A percentile compares a stretch with the other conserved stretches of the same genome.
Conservation (phyloP, 2,329 filamentous ascomycete species). For the Chaetomiaceae sp. region DNA sequence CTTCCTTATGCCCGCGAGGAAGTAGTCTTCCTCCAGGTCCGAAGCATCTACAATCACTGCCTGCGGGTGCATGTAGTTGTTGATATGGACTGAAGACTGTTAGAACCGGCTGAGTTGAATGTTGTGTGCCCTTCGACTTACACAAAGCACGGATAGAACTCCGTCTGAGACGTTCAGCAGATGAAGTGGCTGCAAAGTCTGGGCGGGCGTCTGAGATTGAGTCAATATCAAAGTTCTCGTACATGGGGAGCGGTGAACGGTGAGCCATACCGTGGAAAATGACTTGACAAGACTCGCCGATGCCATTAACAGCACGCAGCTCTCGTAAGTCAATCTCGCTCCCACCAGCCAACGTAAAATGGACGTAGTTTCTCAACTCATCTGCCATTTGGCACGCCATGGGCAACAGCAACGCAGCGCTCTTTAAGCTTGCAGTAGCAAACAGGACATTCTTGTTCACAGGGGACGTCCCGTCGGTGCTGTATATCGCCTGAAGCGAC, state of each 20-base stretch:
- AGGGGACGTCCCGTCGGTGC: constrained; percentile 45
- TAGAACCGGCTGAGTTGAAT: background rate
- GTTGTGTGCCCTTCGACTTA: constrained; percentile 32
- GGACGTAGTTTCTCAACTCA: constrained; percentile 67
- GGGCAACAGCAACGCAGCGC: constrained; percentile 68
- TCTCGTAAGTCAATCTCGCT: constrained; percentile 65
- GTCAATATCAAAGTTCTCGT: constrained; percentile 17
- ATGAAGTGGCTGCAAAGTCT: constrained; percentile 66
- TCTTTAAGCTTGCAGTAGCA: constrained; percentile 68
- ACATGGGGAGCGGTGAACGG: background rate
- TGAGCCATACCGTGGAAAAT: constrained; percentile 49
- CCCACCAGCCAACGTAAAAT: constrained; percentile 74
- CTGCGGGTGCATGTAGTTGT: constrained; percentile 71
- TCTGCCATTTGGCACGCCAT: constrained; percentile 82
- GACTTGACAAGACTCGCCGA: constrained; percentile 66
- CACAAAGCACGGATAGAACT: constrained; percentile 62
- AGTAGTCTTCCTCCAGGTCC: constrained; percentile 62
- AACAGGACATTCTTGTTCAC: constrained; percentile 73
- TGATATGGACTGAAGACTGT: constrained; percentile 54
- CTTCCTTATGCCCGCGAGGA: constrained; percentile 56
- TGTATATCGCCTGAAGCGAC: constrained; percentile 57
- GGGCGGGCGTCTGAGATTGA: constrained; percentile 64
- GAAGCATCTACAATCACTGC: constrained; percentile 69
- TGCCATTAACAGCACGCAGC: constrained; percentile 71
- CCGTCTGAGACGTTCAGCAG: constrained; percentile 63